Base-by-base conservation (phyloP, 208 protist species). In the Trichomonas gallinae region DNA sequence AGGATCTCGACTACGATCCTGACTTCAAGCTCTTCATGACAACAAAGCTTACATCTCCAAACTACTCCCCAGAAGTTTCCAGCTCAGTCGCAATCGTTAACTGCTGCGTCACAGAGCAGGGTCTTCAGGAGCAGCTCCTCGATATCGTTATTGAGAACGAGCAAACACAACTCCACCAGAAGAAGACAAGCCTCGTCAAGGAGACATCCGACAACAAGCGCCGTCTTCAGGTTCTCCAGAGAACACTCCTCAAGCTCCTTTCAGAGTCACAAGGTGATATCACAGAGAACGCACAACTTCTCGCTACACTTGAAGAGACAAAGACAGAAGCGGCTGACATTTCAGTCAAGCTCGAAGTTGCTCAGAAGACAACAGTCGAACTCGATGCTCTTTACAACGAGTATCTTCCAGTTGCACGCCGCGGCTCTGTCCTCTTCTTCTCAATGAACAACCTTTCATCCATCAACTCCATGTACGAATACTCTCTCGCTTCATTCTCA, bases 401-500 rank as follows among this genome's bases (percentile, higher is more conserved):
- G 96, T 99, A 99, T 97, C 98, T 98, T 23, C 98, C 99, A 10
- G 99, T 98, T 31, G 99, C 99, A 11, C 98, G 98, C 97, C 98
- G 99, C 49, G 99, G 99, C 72, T 98, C 99, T 0, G 98, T 99
- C 97, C 98, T 99, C 11, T 99, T 99, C 98, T 99, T 99, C 97
- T 98, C 99, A 88, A 99, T 99, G 97, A 98, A 98, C 0, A 98
- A 98, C 96, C 98, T 99, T 15, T 98, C 98, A 4, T 98, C 97
- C 4, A 99, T 99, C 97, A 99, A 99, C 97, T 97, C 98, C 85
- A 99, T 99, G 99, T 99, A 99, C 97, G 99, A 99, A 98, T 99
- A 99, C 97, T 99, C 99, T n/a, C 98, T 99, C 40, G 98, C 98
- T 44, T 98, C 99, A 34, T 99, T 99, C 97, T 97, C 99, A 82